These are phyloP conservation scores for Daldinia loculata DNA, from an alignment of 495 filamentous ascomycete genomes.

Conservation along the genomic window DNA sequence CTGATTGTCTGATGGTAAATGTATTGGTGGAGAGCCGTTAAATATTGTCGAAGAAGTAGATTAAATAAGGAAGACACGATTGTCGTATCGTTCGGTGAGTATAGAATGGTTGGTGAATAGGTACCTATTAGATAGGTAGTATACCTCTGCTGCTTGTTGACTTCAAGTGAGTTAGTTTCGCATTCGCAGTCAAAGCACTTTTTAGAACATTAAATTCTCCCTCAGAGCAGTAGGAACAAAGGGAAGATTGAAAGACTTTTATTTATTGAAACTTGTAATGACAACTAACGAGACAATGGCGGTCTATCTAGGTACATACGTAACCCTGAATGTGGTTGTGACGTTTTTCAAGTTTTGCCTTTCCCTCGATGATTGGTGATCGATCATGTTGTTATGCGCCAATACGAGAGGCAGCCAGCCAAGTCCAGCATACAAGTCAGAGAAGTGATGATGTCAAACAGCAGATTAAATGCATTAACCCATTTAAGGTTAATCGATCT, in stretches of 20 bases:
- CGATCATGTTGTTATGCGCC: not conserved
- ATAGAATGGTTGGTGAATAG: not conserved
- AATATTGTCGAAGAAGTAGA: not conserved
- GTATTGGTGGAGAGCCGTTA: not conserved
- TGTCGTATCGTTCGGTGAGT: not conserved
- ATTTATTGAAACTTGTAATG: constrained; percentile 12
- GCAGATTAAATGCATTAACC: constrained; percentile 18
- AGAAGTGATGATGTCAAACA: constrained; percentile 37
- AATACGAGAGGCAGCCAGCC: constrained; percentile 17
- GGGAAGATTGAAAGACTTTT: constrained; percentile 16
- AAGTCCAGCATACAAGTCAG: constrained; percentile 27
- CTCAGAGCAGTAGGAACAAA: constrained; percentile 15
- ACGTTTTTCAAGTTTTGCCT: constrained; percentile 39
- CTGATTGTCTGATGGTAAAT: not conserved
- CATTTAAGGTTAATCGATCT: constrained; percentile 29
- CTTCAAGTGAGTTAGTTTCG: constrained; percentile 1
- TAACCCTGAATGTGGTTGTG: constrained; percentile 13
- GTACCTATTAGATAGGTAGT: not conserved
- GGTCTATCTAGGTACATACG: constrained; percentile 28
- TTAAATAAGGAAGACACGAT: constrained; percentile 17
- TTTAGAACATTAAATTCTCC: constrained; percentile 22
- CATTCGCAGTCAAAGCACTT: constrained; percentile 5
- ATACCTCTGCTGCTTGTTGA: constrained; percentile 5
- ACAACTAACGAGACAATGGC: constrained; percentile 17
- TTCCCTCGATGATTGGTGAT: constrained; percentile 16